Conservation (phyloP, 169 alveolate species). For the Cryptosporidium felis region DNA sequence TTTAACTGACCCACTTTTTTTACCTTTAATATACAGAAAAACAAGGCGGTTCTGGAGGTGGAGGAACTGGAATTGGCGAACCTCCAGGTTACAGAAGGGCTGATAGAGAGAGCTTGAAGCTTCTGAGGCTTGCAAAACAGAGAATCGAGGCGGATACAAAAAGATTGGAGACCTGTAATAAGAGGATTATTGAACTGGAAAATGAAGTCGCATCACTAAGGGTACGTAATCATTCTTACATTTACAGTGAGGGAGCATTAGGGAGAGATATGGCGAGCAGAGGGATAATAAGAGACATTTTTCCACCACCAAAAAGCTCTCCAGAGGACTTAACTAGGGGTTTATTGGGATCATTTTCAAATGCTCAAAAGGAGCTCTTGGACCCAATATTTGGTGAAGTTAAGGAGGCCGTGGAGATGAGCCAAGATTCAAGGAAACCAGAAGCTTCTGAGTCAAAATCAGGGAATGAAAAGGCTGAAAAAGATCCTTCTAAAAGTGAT, state of each 20-base stretch:
- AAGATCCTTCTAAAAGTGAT: too few relatives aligned
- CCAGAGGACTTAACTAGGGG: slow-evolving; percentile 12
- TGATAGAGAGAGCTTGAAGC: slow-evolving; percentile 76
- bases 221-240: slow-evolving; percentile 71
- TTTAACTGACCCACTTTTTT: too few relatives aligned
- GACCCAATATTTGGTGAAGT: too few relatives aligned
- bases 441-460: too few relatives aligned
- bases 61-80: slow-evolving; percentile 32
- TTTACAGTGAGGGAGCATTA: slow-evolving; percentile 61
- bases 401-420: too few relatives aligned
- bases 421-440: too few relatives aligned
- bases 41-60: slow-evolving; percentile 71
- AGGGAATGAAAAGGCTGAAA: too few relatives aligned
- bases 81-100: slow-evolving; percentile 69
- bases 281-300: slow-evolving; percentile 10
- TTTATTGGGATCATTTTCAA: not conserved
- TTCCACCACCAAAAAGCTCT: slow-evolving; percentile 30
- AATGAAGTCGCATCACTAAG: slow-evolving; percentile 69
- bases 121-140: slow-evolving; percentile 75
- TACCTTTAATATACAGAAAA: too few relatives aligned
- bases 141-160: slow-evolving; percentile 80
- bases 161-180: slow-evolving; percentile 68
- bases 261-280: slow-evolving; percentile 24
- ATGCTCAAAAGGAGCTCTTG: not conserved
- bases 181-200: slow-evolving; percentile 50